phyloP scores from a whole-genome alignment of 495 filamentous ascomycete species.

The Podospora pseudopauciseta region DNA sequence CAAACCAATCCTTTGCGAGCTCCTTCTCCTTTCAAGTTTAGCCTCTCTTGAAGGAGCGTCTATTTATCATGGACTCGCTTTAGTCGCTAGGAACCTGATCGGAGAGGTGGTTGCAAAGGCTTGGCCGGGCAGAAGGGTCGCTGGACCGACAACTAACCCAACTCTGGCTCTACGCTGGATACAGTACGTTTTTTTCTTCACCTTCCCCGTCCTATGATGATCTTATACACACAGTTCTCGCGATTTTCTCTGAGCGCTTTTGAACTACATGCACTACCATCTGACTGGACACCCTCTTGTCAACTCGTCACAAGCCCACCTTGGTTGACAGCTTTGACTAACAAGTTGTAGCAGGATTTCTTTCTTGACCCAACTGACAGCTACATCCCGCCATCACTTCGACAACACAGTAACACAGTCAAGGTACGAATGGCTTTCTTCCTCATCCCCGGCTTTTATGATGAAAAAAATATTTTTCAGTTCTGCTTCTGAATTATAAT shows the following conservation, averaged over 20 bases:
- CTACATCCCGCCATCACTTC: neutral
- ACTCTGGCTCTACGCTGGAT: neutral
- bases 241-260: slow-evolving; percentile 78
- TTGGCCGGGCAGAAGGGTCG: neutral
- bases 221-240: slow-evolving; percentile 47
- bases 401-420: neutral
- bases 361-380: neutral
- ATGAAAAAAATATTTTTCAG: slow-evolving; percentile 78
- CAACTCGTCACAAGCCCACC: slow-evolving; percentile 16
- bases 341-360: neutral
- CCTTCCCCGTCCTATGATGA: slow-evolving; percentile 52
- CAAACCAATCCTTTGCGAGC: neutral
- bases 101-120: neutral
- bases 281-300: slow-evolving; percentile 56
- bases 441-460: slow-evolving; percentile 45
- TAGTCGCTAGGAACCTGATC: neutral
- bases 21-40: neutral
- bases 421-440: neutral
- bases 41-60: neutral
- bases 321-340: slow-evolving; percentile 23
- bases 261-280: slow-evolving; percentile 99
- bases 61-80: neutral
- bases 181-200: slow-evolving; percentile 16
- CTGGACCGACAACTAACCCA: neutral
- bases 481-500: slow-evolving; percentile 91